These are phyloP conservation scores for Phyllosticta citriasiana DNA, from an alignment of 2,329 filamentous ascomycete genomes.

Conservation along the genomic window DNA sequence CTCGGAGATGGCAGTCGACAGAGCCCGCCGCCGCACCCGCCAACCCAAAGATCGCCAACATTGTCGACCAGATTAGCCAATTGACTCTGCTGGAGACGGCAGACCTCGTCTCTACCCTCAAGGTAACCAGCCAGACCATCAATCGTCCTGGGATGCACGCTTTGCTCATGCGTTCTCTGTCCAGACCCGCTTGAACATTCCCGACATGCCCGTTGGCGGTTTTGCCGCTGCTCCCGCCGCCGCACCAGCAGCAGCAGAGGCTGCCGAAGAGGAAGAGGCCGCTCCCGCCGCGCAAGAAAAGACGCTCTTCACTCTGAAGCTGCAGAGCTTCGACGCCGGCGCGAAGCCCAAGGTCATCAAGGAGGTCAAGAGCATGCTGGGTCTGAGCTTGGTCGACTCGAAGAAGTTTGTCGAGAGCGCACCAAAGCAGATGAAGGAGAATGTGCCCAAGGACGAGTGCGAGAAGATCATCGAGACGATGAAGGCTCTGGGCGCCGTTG, in stretches of 20 bases:
- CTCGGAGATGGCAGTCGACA: constrained; percentile 82
- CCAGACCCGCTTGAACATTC: constrained; percentile 90
- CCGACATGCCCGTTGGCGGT: constrained; percentile 88
- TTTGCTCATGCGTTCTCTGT: constrained; percentile 1
- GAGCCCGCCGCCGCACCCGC: constrained; percentile 51
- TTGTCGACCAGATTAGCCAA: constrained; percentile 98
- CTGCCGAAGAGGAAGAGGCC: constrained; percentile 72
- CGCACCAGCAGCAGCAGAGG: constrained; percentile 47
- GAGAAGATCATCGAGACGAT: constrained; percentile 96
- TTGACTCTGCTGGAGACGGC: constrained; percentile 96
- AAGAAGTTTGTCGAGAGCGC: constrained; percentile 99
- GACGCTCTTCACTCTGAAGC: constrained; percentile 94
- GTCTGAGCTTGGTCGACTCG: constrained; percentile 91
- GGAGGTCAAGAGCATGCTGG: constrained; percentile 94
- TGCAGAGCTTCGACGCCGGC: constrained; percentile 75
- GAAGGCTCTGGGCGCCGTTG: constrained; percentile 86
- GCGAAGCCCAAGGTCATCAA: constrained; percentile 99
- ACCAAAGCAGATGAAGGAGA: constrained; percentile 98
- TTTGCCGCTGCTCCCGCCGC: constrained; percentile 64
- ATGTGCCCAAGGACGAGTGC: constrained; percentile 94
- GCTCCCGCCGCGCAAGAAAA: constrained; percentile 83
- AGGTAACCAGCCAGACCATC: constrained; percentile 49
- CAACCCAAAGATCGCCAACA: constrained; percentile 86
- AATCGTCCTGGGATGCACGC: neutral
- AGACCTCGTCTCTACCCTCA: constrained; percentile 86